These are phyloP conservation scores for Fomitopsis pinicola DNA, from an alignment of 1,284 basidiomycete genomes.

Conservation along the genomic window DNA sequence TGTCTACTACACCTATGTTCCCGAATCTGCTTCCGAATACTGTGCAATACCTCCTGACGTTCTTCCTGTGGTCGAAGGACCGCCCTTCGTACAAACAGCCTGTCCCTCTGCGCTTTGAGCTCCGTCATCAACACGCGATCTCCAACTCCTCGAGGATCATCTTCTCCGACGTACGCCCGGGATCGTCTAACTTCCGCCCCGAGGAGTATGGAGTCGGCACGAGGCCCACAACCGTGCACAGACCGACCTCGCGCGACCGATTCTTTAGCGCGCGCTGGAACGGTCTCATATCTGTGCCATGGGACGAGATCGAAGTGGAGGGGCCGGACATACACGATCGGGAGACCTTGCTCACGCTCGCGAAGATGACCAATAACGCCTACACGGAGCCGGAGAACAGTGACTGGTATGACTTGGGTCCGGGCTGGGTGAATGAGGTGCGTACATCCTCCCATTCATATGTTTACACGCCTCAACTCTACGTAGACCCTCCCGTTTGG, in stretches of 20 bases:
- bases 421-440: conserved; percentile 57
- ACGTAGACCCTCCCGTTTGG: conserved; percentile 80
- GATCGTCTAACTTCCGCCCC: background rate
- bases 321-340: conserved; percentile 76
- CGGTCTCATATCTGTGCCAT: conserved; percentile 33
- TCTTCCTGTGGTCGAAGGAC: conserved; percentile 11
- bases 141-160: conserved; percentile 14
- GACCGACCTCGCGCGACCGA: conserved; percentile 42
- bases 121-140: conserved; percentile 59
- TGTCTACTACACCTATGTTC: conserved; percentile 7
- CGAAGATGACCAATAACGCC: conserved; percentile 96
- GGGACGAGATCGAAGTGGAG: conserved; percentile 55
- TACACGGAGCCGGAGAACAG: conserved; percentile 45
- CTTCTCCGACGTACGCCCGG: conserved; percentile 15
- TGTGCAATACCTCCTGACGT: conserved; percentile 15
- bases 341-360: conserved; percentile 75
- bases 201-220: conserved; percentile 6
- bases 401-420: conserved; percentile 76
- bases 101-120: conserved; percentile 44
- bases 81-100: conserved; percentile 9
- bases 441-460: conserved; percentile 17
- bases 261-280: conserved; percentile 42
- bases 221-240: conserved; percentile 9
- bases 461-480: background rate
- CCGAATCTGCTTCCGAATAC: conserved; percentile 15